Conservation (phyloP, 495 filamentous ascomycete species). For the Aspergillus conjunctus region DNA sequence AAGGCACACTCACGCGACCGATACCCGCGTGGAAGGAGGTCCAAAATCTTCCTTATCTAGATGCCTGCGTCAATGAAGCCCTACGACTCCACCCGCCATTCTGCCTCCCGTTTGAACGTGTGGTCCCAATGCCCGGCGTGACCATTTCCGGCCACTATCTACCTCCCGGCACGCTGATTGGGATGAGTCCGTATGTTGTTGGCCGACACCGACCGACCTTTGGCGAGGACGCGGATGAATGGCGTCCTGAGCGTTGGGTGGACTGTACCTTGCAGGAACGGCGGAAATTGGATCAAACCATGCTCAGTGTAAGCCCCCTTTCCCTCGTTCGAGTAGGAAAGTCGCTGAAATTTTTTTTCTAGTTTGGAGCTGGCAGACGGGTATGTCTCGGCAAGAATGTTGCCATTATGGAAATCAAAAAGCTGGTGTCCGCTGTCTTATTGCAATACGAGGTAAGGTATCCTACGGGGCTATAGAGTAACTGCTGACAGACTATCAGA, state of each 20-base stretch:
- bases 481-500: no score
- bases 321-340: no score
- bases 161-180: conserved; percentile 22
- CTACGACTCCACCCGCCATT: conserved; percentile 37
- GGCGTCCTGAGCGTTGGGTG: conserved; percentile 53
- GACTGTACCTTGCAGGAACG: no score
- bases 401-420: no score
- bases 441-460: no score
- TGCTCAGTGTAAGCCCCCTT: no score
- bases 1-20: background rate
- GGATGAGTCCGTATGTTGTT: conserved; percentile 28
- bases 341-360: no score
- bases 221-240: conserved; percentile 50
- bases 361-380: no score
- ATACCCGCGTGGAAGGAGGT: conserved; percentile 36
- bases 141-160: conserved; percentile 20
- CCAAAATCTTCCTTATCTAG: conserved; percentile 50
- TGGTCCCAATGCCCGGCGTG: conserved; percentile 29
- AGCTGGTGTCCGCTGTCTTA: no score
- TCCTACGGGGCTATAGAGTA: no score
- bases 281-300: no score
- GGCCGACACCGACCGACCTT: conserved; percentile 40
- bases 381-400: no score
- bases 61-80: conserved; percentile 40
- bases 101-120: conserved; percentile 34